phyloP scores from a whole-genome alignment of 192 early-diverging fungal species.

The Mortierella alpina region DNA sequence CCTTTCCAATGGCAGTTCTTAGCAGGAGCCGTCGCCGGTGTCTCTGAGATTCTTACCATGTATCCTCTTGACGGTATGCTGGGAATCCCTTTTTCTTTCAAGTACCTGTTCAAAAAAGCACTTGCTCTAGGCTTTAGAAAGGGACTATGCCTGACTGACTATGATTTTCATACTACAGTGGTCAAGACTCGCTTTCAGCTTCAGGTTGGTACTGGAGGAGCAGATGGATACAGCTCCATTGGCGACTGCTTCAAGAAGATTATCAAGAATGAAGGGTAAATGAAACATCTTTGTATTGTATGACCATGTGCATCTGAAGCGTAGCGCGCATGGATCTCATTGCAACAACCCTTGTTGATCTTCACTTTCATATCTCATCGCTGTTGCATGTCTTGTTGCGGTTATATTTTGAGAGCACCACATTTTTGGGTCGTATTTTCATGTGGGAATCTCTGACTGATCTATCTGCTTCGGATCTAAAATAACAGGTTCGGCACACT shows the following conservation, averaged over 20 bases:
- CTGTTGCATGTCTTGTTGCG: neutral
- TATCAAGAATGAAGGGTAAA: slow-evolving; percentile 85
- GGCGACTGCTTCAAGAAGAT: slow-evolving; percentile 95
- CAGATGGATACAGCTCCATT: slow-evolving; percentile 85
- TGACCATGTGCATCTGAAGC: slow-evolving; percentile 13
- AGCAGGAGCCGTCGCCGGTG: slow-evolving; percentile 83
- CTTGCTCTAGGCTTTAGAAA: slow-evolving; percentile 5
- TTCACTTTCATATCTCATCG: neutral
- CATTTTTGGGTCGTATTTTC: slow-evolving; percentile 4
- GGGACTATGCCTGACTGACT: neutral
- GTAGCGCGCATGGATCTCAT: neutral
- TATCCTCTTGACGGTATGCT: slow-evolving; percentile 82
- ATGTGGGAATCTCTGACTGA: slow-evolving; percentile 12
- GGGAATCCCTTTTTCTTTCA: neutral
- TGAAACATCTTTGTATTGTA: neutral
- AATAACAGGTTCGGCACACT: slow-evolving; percentile 64
- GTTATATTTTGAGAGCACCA: slow-evolving; percentile 16
- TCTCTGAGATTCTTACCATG: slow-evolving; percentile 94
- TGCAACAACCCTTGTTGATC: neutral
- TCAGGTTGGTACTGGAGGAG: slow-evolving; percentile 90
- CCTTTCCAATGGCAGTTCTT: slow-evolving; percentile 85
- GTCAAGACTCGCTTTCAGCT: slow-evolving; percentile 97
- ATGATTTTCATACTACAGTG: slow-evolving; percentile 56
- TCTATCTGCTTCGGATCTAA: neutral
- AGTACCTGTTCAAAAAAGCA: neutral